Percentiles rank a stretch among this genome's conserved stretches.
Conservation (phyloP, 345 rosid genomes). For the Salix viminalis region DNA sequence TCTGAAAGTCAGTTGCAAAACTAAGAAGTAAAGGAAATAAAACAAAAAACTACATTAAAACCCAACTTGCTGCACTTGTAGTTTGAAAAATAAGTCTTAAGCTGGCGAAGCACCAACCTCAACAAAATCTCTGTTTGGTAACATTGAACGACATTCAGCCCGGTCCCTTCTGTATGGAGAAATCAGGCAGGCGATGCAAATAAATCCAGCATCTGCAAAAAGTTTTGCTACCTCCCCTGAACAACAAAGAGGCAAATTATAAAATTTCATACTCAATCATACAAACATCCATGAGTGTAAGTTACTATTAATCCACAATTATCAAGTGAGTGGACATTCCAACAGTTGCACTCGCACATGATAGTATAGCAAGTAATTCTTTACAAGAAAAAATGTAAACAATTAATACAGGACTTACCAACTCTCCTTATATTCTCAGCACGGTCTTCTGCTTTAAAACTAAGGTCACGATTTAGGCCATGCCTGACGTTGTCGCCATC, state of each 20-base stretch:
- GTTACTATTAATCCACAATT: not conserved
- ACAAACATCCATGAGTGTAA: not conserved
- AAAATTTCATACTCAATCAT: not conserved
- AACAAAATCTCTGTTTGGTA: conserved; percentile 20
- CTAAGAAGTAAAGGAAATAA: not conserved
- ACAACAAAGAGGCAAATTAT: not conserved
- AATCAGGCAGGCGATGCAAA: conserved; percentile 25
- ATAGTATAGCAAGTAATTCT: not conserved
- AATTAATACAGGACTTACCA: conserved; percentile 5
- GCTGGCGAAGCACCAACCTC: conserved; percentile 17
- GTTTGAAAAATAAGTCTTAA: not conserved
- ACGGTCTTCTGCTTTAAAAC: conserved; percentile 29
- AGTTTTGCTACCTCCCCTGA: conserved; percentile 20
- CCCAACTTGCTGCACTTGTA: not conserved
- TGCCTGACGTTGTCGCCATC: conserved; percentile 32
- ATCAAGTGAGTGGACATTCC: not conserved
- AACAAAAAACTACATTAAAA: not conserved
- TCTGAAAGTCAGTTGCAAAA: not conserved
- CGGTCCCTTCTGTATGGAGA: conserved; percentile 26
- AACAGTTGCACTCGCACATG: not conserved
- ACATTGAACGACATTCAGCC: conserved; percentile 20
- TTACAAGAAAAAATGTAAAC: not conserved
- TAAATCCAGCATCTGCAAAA: conserved; percentile 21
- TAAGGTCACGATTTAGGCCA: conserved; percentile 26
- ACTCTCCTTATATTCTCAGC: conserved; percentile 30